phyloP scores from a whole-genome alignment of 192 early-diverging fungal genomes.

The Martensiomyces pterosporus region DNA sequence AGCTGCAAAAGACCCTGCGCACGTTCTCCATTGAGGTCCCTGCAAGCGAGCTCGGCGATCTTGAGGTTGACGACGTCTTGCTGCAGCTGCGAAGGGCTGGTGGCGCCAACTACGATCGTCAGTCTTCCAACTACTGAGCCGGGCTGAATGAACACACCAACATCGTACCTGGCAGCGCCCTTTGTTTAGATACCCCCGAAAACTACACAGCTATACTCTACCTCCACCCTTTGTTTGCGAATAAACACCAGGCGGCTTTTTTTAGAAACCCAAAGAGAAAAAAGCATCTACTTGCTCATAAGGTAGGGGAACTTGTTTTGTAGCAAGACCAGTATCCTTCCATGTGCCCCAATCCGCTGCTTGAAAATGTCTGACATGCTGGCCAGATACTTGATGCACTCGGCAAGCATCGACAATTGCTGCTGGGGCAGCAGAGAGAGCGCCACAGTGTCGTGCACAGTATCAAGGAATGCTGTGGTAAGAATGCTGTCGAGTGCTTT shows the following conservation, averaged over 20 bases:
- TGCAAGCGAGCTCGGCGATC: constrained; percentile 55
- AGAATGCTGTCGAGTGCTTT: constrained; percentile 29
- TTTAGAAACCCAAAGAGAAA: no score
- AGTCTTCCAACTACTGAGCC: constrained; percentile 47
- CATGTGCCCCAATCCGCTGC: constrained; percentile 19
- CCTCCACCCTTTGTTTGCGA: no score
- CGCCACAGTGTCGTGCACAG: constrained; percentile 13
- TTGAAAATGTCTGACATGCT: constrained; percentile 23
- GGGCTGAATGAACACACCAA: no score
- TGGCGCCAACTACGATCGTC: constrained; percentile 51
- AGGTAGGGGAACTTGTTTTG: constrained; percentile 37
- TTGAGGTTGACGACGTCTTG: constrained; percentile 59
- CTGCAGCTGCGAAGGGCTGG: constrained; percentile 65
- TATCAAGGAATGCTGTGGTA: constrained; percentile 20
- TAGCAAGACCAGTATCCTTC: constrained; percentile 18
- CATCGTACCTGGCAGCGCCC: no score
- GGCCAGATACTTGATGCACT: constrained; percentile 24
- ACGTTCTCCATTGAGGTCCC: constrained; percentile 71
- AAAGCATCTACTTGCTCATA: constrained; percentile 22
- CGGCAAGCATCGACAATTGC: constrained; percentile 36
- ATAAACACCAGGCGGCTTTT: no score
- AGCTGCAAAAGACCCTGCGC: constrained; percentile 68
- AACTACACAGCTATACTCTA: no score
- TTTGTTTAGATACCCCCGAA: no score
- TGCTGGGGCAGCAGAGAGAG: constrained; percentile 31